Conservation (phyloP, 306 rosid species). For the Vigna angularis region DNA sequence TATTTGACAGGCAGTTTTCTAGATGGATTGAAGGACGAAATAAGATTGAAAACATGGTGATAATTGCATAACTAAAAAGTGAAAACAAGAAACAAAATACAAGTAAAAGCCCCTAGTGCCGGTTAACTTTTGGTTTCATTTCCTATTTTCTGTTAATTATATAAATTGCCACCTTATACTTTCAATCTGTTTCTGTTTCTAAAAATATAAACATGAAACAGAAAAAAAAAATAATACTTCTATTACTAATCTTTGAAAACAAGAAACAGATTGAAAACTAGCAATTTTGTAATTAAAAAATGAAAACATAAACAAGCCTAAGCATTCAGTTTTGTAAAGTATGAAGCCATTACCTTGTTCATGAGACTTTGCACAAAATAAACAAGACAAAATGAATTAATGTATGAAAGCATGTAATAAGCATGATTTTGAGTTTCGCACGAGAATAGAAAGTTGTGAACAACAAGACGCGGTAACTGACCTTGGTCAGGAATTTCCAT, state of each 20-base stretch:
- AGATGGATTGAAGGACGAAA: no score
- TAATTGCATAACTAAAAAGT: no score
- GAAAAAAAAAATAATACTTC: neutral
- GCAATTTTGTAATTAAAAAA: no score
- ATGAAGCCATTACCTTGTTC: neutral
- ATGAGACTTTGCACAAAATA: conserved; percentile 17
- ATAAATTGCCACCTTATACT: neutral
- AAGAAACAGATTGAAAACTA: no score
- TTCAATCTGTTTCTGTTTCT: no score
- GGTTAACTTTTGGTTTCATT: neutral
- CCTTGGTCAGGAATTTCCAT: conserved; percentile 70
- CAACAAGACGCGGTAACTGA: conserved; percentile 40
- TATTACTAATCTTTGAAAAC: neutral
- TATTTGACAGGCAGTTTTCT: no score
- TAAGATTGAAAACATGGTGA: no score
- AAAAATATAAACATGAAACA: no score
- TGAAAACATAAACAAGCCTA: no score
- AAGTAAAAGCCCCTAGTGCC: no score
- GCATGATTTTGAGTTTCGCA: conserved; percentile 32
- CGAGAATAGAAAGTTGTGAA: neutral
- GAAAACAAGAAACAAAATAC: no score
- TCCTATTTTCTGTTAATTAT: neutral
- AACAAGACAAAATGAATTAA: conserved; percentile 26
- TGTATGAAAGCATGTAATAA: conserved; percentile 14
- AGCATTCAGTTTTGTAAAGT: no score